These are phyloP conservation scores for Aspergillus ochraceus DNA, from an alignment of 2,329 filamentous ascomycete species.

Conservation along the genomic window DNA sequence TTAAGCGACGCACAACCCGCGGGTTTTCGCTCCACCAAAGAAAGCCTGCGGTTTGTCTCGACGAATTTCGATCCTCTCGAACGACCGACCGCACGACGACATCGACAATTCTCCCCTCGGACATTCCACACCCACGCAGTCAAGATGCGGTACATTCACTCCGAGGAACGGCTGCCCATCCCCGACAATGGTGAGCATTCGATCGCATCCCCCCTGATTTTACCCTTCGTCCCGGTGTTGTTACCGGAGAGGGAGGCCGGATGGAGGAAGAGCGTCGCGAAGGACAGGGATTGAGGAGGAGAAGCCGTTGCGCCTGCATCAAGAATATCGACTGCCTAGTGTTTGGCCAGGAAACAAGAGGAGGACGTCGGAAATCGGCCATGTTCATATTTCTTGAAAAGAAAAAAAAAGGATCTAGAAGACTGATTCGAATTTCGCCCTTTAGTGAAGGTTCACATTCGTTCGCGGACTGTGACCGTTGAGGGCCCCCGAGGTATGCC, in stretches of 20 bases:
- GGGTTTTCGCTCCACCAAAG: constrained; percentile 42
- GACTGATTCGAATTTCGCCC: constrained; percentile 30
- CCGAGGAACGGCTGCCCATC: constrained; percentile 90
- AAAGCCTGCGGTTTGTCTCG: constrained; percentile 26
- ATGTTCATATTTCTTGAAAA: constrained; percentile 2
- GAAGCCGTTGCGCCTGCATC: constrained; percentile 4
- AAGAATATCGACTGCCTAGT: background rate
- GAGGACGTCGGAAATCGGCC: background rate
- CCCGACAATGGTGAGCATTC: constrained; percentile 87
- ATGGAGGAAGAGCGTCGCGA: constrained; percentile 6
- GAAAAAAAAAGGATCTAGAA: constrained; percentile 5
- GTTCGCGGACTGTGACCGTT: constrained; percentile 93
- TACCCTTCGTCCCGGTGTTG: constrained; percentile 22
- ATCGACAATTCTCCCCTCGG: constrained; percentile 43
- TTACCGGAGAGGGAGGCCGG: constrained; percentile 11
- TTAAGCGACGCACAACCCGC: constrained; percentile 49
- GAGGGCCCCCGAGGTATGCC: constrained; percentile 86
- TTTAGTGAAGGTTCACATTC: constrained; percentile 96
- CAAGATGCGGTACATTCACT: constrained; percentile 99
- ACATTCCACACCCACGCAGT: constrained; percentile 45
- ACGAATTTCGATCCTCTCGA: constrained; percentile 42
- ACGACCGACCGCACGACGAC: constrained; percentile 38
- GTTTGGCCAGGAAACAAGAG: background rate
- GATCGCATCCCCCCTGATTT: constrained; percentile 26
- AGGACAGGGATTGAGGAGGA: background rate